phyloP scores from a whole-genome alignment of 352 stramenopile species.

The Phytophthora hybrid region DNA sequence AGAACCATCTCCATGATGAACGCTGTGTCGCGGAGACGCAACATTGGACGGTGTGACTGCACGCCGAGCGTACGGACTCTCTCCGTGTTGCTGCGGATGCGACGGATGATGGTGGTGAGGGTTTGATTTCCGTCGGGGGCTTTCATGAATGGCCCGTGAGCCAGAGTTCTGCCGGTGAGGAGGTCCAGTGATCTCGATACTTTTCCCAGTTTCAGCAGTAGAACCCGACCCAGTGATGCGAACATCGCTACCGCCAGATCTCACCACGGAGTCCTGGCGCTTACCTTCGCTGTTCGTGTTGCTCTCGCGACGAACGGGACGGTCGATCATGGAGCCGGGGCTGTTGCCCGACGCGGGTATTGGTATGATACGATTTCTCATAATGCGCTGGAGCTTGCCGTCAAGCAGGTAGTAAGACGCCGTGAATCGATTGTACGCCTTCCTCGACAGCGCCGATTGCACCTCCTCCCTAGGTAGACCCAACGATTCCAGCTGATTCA shows the following conservation, averaged over 20 bases:
- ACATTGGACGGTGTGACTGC: constrained; percentile 19
- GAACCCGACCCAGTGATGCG: constrained; percentile 8
- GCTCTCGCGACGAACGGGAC: constrained; percentile 10
- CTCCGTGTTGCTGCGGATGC: constrained; percentile 24
- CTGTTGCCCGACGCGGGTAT: constrained; percentile 8
- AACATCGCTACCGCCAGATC: constrained; percentile 20
- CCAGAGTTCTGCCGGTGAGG: constrained; percentile 20
- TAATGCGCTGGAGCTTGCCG: constrained; percentile 55
- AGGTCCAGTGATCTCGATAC: constrained; percentile 4
- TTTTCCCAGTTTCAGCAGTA: constrained; percentile 12
- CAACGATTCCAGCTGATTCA: constrained; percentile 60
- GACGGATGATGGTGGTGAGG: constrained; percentile 17
- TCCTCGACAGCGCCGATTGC: constrained; percentile 48
- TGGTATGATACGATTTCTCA: constrained; percentile 40
- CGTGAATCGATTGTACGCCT: constrained; percentile 74
- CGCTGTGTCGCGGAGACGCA: constrained; percentile 9
- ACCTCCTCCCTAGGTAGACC: constrained; percentile 58
- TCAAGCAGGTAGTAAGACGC: constrained; percentile 83
- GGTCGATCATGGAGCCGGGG: not conserved
- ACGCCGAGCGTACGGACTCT: constrained; percentile 24
- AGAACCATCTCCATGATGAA: constrained; percentile 1
- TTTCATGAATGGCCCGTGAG: constrained; percentile 16
- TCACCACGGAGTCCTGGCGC: constrained; percentile 21
- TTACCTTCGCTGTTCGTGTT: constrained; percentile 21
- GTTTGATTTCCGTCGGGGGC: constrained; percentile 20